A percentile compares a stretch with the other conserved stretches of the same genome.
These are phyloP conservation scores for Boletus rex-veris DNA, from an alignment of 768 basidiomycete genomes.

Conservation along the genomic window DNA sequence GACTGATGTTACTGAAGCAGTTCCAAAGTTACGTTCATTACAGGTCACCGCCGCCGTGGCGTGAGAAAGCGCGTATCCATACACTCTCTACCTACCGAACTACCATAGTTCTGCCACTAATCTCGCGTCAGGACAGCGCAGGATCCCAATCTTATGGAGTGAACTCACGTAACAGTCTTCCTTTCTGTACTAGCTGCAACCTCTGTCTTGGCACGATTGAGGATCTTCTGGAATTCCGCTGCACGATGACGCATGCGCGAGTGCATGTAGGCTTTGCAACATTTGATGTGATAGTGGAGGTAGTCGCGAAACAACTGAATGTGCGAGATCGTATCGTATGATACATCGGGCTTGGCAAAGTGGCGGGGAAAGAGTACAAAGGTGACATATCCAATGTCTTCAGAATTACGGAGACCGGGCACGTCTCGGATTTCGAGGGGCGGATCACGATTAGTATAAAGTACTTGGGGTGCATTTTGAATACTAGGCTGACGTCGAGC, in stretches of 20 bases:
- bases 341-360: slow-evolving; percentile 68
- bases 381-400: slow-evolving; percentile 94
- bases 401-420: slow-evolving; percentile 72
- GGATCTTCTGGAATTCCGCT: slow-evolving; percentile 90
- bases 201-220: slow-evolving; percentile 96
- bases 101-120: slow-evolving; percentile 58
- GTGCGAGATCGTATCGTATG: slow-evolving; percentile 82
- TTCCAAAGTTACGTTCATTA: background rate
- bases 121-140: slow-evolving; percentile 7
- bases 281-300: slow-evolving; percentile 99
- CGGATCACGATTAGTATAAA: slow-evolving; percentile 92
- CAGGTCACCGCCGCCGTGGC: slow-evolving; percentile 5
- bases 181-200: slow-evolving; percentile 65
- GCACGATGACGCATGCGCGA: slow-evolving; percentile 93
- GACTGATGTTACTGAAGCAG: background rate
- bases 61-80: slow-evolving; percentile 13
- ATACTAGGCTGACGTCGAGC: slow-evolving; percentile 90
- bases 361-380: slow-evolving; percentile 98
- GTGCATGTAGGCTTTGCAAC: slow-evolving; percentile 99
- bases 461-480: slow-evolving; percentile 95
- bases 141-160: background rate
- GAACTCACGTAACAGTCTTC: slow-evolving; percentile 81
- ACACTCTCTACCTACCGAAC: slow-evolving; percentile 38
- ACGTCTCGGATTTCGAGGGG: slow-evolving; percentile 94
- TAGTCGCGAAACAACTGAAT: slow-evolving; percentile 98